Evolutionary conservation across 331 rosid genomes (phyloP).

Genomic region (Arachis monticola): DNA sequence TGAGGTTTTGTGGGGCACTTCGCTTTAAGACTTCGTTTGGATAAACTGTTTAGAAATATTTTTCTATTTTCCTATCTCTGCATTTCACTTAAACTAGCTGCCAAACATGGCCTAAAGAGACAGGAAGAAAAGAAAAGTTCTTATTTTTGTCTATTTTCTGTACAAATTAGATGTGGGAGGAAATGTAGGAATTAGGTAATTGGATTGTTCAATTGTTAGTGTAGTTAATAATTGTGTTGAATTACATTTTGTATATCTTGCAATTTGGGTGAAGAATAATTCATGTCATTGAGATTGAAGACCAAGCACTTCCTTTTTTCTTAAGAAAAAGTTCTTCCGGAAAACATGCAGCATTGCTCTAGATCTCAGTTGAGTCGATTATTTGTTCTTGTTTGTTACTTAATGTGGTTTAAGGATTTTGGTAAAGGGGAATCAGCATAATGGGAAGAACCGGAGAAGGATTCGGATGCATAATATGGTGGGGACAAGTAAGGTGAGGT

Average conservation of each 20-base stretch:
- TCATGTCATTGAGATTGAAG: neutral
- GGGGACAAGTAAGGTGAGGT: slow-evolving; percentile 10
- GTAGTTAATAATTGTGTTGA: neutral
- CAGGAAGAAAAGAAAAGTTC: neutral
- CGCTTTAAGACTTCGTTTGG: too few species aligned
- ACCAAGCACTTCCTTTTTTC: neutral
- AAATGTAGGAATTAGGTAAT: neutral
- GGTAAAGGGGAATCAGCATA: neutral
- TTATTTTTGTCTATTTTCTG: neutral
- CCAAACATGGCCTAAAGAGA: too few species aligned
- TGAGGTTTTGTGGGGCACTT: slow-evolving; percentile 91
- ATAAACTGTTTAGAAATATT: too few species aligned
- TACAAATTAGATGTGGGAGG: neutral
- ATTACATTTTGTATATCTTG: slow-evolving; percentile 7
- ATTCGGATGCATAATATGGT: neutral
- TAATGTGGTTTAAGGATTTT: neutral
- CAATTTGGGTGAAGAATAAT: slow-evolving; percentile 6
- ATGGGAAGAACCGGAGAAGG: too few species aligned
- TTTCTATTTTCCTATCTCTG: too few species aligned
- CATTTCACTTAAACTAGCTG: too few species aligned
- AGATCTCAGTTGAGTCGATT: too few species aligned
- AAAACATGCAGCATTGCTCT: too few species aligned
- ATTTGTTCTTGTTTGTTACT: neutral
- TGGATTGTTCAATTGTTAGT: slow-evolving; percentile 2
- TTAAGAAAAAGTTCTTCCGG: too few species aligned